A percentile compares a stretch with the other conserved stretches of the same genome.
Conservation (phyloP, 2,329 filamentous ascomycete genomes). For the Fusarium virguliforme region DNA sequence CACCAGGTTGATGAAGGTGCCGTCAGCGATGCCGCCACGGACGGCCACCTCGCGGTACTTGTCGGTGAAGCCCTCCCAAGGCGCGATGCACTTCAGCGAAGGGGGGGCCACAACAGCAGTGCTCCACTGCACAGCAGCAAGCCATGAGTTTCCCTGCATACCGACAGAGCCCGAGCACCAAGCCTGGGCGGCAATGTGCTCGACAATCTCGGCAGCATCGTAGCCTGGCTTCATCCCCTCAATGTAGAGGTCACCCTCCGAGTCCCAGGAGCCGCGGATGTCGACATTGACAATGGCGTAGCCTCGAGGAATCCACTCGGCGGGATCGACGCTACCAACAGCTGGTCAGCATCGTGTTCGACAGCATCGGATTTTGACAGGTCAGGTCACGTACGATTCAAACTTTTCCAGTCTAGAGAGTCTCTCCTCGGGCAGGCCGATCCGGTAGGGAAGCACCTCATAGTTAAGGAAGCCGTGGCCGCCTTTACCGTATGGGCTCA, state of each 20-base stretch:
- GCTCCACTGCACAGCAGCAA: neutral
- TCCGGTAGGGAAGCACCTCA: too few species aligned
- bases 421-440: too few species aligned
- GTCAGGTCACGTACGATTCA: neutral
- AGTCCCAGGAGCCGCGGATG: slow-evolving; percentile 6
- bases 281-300: slow-evolving; percentile 14
- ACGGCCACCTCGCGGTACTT: neutral
- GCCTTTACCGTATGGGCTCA: neutral
- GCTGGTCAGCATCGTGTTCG: neutral
- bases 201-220: slow-evolving; percentile 9
- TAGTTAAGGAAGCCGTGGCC: neutral
- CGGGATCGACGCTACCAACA: neutral
- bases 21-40: neutral
- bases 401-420: neutral
- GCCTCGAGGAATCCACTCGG: slow-evolving; percentile 5
- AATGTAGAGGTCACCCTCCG: slow-evolving; percentile 33
- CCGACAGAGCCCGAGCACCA: neutral
- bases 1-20: neutral
- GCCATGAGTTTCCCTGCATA: neutral
- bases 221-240: slow-evolving; percentile 39
- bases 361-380: too few species aligned
- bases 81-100: neutral
- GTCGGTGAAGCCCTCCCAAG: neutral
- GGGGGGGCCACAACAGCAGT: neutral
- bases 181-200: neutral